Evolutionary conservation across 2,329 filamentous ascomycete species (phyloP), one percentile per base, ranked within the genome.

Genomic region (Arthroderma sp.): DNA sequence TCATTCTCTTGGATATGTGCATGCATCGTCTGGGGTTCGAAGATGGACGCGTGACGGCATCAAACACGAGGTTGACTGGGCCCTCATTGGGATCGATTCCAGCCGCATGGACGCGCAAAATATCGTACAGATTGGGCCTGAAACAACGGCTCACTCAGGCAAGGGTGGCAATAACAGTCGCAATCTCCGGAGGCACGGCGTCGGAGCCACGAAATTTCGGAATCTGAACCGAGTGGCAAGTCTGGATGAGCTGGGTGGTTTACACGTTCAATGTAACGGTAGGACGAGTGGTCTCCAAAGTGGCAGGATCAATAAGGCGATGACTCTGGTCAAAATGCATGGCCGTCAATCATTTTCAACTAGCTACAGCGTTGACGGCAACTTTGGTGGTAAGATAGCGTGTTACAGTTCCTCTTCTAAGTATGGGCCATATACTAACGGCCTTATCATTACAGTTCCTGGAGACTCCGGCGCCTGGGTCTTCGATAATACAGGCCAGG

Each of bases 401-500:
- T 22, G 11, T 36, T 32, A 29, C 10, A 27, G 34, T 38, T 44
- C 43, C 41, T 45, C 42, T 32, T 36, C 42, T 22, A 3, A 22
- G 42, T 10, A 5, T 39, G 7, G 32, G 15, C 29, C 8, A 42
- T 15, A 11, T 33, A 27, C 29, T 30, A 34, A 7, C 22, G 46
- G 40, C 43, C 30, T 53, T 36, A 8, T n/a, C 38, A 40, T 50
- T 55, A 52, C 57, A 64, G 78, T 91, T 8, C 88, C 88, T 2
- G 89, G 89, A 11, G 89, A 96, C 60, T 89, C 83, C 5, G 89
- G 89, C 3, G 89, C 89, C 0, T 96, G 89, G 89, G 78, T 96
- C 3, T 79, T 95, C 10, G 84, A 89, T 53, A 81, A 84, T 46
- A 73, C 80, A n/a, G 86, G 86, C 1, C 76, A 80, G 33, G 78